A percentile compares a stretch with the other conserved stretches of the same genome.
These are phyloP conservation scores for Globisporangium spiculum DNA, from an alignment of 352 stramenopile genomes.

Conservation along the genomic window DNA sequence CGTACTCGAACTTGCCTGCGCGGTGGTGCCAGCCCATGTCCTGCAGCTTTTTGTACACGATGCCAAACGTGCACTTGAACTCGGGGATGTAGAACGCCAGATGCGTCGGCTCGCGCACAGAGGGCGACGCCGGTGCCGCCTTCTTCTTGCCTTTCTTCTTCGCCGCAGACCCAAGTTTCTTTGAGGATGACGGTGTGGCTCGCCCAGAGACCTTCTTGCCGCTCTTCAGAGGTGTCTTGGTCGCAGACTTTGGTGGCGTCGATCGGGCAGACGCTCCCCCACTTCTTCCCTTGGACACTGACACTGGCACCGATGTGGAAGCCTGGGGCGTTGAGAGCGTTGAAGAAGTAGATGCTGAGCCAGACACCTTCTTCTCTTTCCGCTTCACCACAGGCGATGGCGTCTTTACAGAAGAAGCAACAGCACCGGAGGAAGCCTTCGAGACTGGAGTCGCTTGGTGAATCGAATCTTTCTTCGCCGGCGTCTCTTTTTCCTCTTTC, in stretches of 20 bases:
- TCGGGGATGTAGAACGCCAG: conserved; percentile 52
- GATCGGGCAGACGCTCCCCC: background rate
- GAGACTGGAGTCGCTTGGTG: conserved; percentile 16
- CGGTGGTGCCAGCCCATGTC: conserved; percentile 57
- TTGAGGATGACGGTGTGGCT: conserved; percentile 7
- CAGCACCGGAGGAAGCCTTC: background rate
- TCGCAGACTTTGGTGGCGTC: conserved; percentile 20
- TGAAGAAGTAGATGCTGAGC: background rate
- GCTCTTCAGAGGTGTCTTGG: conserved; percentile 23
- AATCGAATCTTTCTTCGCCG: conserved; percentile 18
- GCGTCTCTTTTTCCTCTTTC: background rate
- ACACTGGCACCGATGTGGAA: background rate
- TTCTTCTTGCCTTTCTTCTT: conserved; percentile 24
- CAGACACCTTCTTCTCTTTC: conserved; percentile 19
- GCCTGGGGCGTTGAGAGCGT: background rate
- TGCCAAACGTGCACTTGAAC: conserved; percentile 68
- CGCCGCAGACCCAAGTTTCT: conserved; percentile 10
- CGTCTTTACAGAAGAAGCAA: conserved; percentile 5
- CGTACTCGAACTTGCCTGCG: conserved; percentile 66
- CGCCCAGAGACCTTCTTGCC: conserved; percentile 24
- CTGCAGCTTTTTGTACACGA: conserved; percentile 62
- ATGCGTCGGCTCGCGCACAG: conserved; percentile 14
- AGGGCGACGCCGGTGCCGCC: background rate
- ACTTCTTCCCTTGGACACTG: conserved; percentile 1
- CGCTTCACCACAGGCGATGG: conserved; percentile 37